A percentile compares a stretch with the other conserved stretches of the same genome.
These are phyloP conservation scores for Suillus sp. DNA, from an alignment of 768 basidiomycete species.

Conservation along the genomic window DNA sequence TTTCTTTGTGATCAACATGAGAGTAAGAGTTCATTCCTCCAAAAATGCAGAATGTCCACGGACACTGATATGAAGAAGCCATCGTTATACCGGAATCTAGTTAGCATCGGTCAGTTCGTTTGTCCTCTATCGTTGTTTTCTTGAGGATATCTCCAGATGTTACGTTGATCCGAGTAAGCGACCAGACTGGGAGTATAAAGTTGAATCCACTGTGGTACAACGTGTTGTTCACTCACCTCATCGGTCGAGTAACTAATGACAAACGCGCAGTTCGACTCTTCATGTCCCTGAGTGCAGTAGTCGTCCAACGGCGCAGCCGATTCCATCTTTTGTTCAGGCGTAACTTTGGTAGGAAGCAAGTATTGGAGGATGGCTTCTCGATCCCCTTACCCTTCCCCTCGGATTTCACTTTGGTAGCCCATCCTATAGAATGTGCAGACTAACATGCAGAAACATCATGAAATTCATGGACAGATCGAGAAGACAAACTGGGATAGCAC, in stretches of 20 bases:
- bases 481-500: background rate
- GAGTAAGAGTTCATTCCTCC: background rate
- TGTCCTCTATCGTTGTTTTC: background rate
- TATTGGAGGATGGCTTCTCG: background rate
- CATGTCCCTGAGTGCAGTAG: slow-evolving; percentile 3
- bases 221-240: background rate
- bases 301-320: slow-evolving; percentile 2
- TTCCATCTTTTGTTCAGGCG: slow-evolving; percentile 2
- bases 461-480: background rate
- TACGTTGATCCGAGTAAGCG: background rate
- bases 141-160: slow-evolving; percentile 1
- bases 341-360: background rate
- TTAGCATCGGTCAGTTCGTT: background rate
- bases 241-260: background rate
- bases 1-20: background rate
- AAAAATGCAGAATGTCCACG: background rate
- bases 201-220: background rate
- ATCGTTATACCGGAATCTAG: background rate
- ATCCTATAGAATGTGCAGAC: background rate
- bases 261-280: background rate
- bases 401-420: too few species aligned
- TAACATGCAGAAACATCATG: background rate
- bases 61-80: background rate
- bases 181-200: background rate
- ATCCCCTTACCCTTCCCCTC: background rate